Conservation (phyloP, 2,329 filamentous ascomycete genomes). For the Apiospora marii region DNA sequence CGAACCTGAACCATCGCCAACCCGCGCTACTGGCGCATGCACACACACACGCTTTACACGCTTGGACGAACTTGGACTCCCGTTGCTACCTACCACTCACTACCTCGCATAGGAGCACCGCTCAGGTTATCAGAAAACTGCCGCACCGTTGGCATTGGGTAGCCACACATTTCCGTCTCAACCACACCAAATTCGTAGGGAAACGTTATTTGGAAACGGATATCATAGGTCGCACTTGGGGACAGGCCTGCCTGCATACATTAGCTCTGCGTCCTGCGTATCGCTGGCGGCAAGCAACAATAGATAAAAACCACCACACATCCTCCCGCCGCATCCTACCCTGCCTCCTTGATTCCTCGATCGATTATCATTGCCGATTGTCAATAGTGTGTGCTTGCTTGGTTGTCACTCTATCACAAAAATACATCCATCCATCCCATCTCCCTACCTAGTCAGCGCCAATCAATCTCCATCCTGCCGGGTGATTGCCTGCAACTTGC, state of each 20-base stretch:
- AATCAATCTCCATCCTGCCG: not conserved
- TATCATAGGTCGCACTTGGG: not conserved
- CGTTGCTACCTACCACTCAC: not conserved
- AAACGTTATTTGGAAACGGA: slow-evolving; percentile 6
- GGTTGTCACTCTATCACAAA: not conserved
- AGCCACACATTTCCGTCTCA: slow-evolving; percentile 10
- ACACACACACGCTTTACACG: not conserved
- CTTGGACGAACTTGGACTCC: slow-evolving; percentile 9
- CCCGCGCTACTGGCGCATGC: not conserved
- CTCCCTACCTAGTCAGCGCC: too few relatives aligned
- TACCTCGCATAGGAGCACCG: not conserved
- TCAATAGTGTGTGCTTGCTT: not conserved
- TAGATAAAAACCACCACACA: not conserved
- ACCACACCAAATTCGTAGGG: slow-evolving; percentile 1
- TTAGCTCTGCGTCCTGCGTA: not conserved
- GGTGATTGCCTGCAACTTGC: not conserved
- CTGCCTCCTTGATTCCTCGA: not conserved
- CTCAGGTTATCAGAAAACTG: not conserved
- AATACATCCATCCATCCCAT: not conserved
- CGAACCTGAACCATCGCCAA: slow-evolving; percentile 10
- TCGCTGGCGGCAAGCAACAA: not conserved
- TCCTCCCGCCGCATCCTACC: not conserved
- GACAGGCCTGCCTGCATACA: not conserved
- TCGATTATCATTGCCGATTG: not conserved
- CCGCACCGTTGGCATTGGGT: slow-evolving; percentile 18